Base-by-base conservation (phyloP, 2,329 filamentous ascomycete genomes). In the Rhynchosporium agropyri region DNA sequence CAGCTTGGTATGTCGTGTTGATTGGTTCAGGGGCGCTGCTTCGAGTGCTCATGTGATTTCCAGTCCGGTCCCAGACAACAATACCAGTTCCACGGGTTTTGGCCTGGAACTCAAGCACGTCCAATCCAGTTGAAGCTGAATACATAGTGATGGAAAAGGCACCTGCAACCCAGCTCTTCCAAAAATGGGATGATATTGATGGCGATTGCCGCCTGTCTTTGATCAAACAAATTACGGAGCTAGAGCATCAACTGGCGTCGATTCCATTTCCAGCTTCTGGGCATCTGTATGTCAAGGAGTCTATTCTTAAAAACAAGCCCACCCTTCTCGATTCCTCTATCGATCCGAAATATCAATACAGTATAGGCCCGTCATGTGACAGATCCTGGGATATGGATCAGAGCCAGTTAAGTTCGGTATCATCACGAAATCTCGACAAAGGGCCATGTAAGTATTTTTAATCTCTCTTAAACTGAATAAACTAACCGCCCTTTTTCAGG, bases 91-190 rank as follows among this genome's bases (percentile, higher is more conserved):
- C 48, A 50, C 48, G 48, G 26, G 48, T 50, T 50, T 31, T 50
- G 26, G 48, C 48, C 48, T 50, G 48, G 48, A 50, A 15, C 13
- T 50, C 48, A 10, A 50, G 31, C n/a, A 10, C 48, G 29, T 50
- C 48, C 29, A 50, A 50, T 3, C 48, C 26, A 50, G 48, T 50
- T 50, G 48, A 50, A 50, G 48, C 48, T 50, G 48, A 50, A 50
- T 50, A 50, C 29, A 50, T 50, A 50, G 26, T 50, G 48, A 50
- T 50, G 48, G 48, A 50, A 50, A 50, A 50, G 48, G 48, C 48
- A 50, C 48, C 48, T 10, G 48, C 26, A 28, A 50, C 31, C n/a
- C 48, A 50, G 31, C 48, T 50, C 48, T 50, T 50, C 29, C 48
- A 50, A 31, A 50, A 31, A 50, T 50, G 48, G 48, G 48, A 50